Base-by-base conservation (phyloP, 495 filamentous ascomycete genomes). In the Penicillium coffeae region DNA sequence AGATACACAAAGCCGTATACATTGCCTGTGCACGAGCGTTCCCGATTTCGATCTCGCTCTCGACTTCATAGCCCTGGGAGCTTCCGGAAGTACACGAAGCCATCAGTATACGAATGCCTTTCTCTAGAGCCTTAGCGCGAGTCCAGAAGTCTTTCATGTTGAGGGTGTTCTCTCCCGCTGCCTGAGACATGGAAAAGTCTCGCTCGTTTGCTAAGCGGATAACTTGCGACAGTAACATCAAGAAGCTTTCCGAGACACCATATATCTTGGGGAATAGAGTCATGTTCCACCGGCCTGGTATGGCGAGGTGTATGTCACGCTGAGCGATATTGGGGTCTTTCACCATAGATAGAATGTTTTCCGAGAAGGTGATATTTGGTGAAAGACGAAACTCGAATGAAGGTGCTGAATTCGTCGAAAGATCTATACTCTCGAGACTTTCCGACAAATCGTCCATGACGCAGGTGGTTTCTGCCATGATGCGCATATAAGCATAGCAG, bases 401-500 rank as follows among this genome's bases (percentile, higher is more conserved):
- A 9, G 21, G 7, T n/a, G 20, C n/a, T 2, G 21, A 33, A 1
- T 49, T 21, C 1, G 37, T 15, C 2, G 21, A 37, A 6, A 36
- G 19, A 6, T 2, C 44, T 2, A 44, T 27, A 1, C 38, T 40
- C 3, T 20, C 12, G 6, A 46, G 19, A 8, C 19, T 36, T 8
- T 21, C 12, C 15, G 20, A 51, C n/a, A 46, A 10, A 3, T 14
- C 36, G 3, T 45, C 47, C 3, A 20, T 37, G 16, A 59, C 47
- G 30, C 54, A 48, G 14, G 55, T 62, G 8, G 59, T 62, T 22
- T 62, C 55, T 9, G 59, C 52, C 52, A 62, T 58, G 18, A 62
- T 62, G 12, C 59, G 52, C 55, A 62, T 62, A 15, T 53, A 62
- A 3, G 55, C 55, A 32, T 62, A 62, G 41, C 55, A 59, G 27